Evolutionary conservation across 2,329 filamentous ascomycete genomes (phyloP).

Genomic region (Drechslerella coelobrocha): DNA sequence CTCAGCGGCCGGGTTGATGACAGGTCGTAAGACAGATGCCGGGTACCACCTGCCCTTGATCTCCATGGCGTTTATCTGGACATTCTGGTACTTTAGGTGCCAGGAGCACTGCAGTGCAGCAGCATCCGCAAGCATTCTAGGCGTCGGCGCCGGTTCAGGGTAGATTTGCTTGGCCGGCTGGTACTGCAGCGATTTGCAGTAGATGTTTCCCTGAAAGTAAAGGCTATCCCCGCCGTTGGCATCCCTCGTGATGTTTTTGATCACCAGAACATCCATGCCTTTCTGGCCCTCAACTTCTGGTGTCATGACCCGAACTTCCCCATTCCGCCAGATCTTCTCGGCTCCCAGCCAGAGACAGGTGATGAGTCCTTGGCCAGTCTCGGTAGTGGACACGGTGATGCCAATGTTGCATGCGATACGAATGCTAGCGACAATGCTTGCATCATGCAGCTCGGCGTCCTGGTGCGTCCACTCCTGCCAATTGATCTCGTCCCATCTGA

Average conservation of each 20-base stretch:
- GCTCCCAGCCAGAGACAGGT: slow-evolving; percentile 48
- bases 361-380: slow-evolving; percentile 32
- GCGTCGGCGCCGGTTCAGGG: slow-evolving; percentile 39
- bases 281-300: slow-evolving; percentile 46
- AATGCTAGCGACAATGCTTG: slow-evolving; percentile 48
- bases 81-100: slow-evolving; percentile 47
- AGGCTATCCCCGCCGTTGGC: slow-evolving; percentile 3
- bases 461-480: slow-evolving; percentile 45
- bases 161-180: slow-evolving; percentile 14
- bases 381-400: slow-evolving; percentile 34
- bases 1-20: slow-evolving; percentile 42
- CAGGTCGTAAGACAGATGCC: slow-evolving; percentile 28
- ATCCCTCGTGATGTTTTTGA: slow-evolving; percentile 38
- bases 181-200: slow-evolving; percentile 40
- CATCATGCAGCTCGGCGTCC: slow-evolving; percentile 47
- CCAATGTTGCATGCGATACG: slow-evolving; percentile 49
- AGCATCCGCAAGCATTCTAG: slow-evolving; percentile 42
- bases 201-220: slow-evolving; percentile 43
- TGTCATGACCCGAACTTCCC: slow-evolving; percentile 45
- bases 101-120: slow-evolving; percentile 33
- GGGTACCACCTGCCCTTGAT: slow-evolving; percentile 50
- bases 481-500: slow-evolving; percentile 48
- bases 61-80: slow-evolving; percentile 46
- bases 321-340: slow-evolving; percentile 49
- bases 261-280: slow-evolving; percentile 46